Evolutionary conservation across 1,284 basidiomycete genomes (phyloP).

Genomic region (Porogramme epimiltina): DNA sequence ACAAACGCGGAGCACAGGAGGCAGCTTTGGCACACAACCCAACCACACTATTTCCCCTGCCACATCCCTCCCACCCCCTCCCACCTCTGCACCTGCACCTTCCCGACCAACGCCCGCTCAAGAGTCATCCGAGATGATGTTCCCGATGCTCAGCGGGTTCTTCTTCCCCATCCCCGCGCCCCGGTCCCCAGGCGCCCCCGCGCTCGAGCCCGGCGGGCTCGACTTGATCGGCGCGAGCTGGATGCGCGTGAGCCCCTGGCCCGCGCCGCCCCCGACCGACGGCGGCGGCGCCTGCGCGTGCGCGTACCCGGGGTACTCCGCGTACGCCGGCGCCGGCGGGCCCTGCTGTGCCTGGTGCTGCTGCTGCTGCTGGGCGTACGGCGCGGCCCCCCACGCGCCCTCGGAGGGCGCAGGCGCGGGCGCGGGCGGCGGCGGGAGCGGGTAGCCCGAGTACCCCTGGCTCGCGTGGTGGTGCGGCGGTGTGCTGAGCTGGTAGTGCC

Average conservation of each 20-base stretch:
- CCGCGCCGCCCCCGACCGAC: background rate
- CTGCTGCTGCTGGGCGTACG: background rate
- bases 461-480: slow-evolving; percentile 26
- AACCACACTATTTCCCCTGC: too few relatives aligned
- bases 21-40: background rate
- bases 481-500: slow-evolving; percentile 30
- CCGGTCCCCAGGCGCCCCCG: slow-evolving; percentile 26
- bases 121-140: slow-evolving; percentile 62
- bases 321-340: background rate
- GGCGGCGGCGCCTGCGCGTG: slow-evolving; percentile 12
- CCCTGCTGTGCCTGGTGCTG: slow-evolving; percentile 7
- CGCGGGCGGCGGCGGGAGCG: slow-evolving; percentile 20
- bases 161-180: slow-evolving; percentile 30
- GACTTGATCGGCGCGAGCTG: slow-evolving; percentile 56
- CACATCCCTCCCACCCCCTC: background rate
- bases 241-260: slow-evolving; percentile 41
- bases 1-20: background rate
- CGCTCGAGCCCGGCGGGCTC: slow-evolving; percentile 29
- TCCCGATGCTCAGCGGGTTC: slow-evolving; percentile 73
- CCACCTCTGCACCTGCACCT: background rate
- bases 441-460: slow-evolving; percentile 26
- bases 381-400: slow-evolving; percentile 11
- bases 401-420: slow-evolving; percentile 4
- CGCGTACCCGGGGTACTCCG: background rate
- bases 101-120: slow-evolving; percentile 1